Evolutionary conservation across 169 alveolate genomes (phyloP).

Genomic region (Eimeria brunetti): DNA sequence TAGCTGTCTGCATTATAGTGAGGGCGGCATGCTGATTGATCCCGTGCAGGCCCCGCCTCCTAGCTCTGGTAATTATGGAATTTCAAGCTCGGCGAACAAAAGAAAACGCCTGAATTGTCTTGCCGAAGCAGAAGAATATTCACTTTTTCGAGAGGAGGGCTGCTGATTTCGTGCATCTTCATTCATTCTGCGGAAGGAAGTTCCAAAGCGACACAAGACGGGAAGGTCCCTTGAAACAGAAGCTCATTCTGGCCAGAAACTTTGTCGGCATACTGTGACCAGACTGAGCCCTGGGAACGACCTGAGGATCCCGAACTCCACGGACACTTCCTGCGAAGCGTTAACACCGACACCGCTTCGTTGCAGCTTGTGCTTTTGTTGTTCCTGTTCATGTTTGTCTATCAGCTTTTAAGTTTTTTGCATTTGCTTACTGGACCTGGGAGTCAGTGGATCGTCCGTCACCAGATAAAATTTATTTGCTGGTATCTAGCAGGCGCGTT

Average conservation of each 20-base stretch:
- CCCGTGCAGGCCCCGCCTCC: conserved; percentile 56
- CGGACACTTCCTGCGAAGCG: neutral
- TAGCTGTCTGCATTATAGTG: neutral
- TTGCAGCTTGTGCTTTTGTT: neutral
- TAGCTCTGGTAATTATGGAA: conserved; percentile 48
- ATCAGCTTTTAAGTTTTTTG: conserved; percentile 4
- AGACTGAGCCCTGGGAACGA: neutral
- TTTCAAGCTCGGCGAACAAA: conserved; percentile 60
- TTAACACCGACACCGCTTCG: neutral
- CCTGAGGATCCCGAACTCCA: neutral
- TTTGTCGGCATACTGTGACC: neutral
- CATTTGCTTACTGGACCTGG: neutral
- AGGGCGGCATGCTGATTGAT: neutral
- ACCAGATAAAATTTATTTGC: neutral
- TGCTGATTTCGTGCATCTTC: neutral
- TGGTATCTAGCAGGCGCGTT: neutral
- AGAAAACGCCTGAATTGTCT: conserved; percentile 27
- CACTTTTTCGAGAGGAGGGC: neutral
- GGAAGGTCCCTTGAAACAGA: neutral
- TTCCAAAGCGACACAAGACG: neutral
- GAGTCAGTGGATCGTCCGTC: neutral
- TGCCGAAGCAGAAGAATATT: neutral
- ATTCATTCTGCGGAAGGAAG: neutral
- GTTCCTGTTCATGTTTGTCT: neutral
- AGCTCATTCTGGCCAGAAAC: neutral